A percentile compares a stretch with the other conserved stretches of the same genome.
phyloP scores from a whole-genome alignment of 2,329 filamentous ascomycete species.

The Aspergillus cejpii region DNA sequence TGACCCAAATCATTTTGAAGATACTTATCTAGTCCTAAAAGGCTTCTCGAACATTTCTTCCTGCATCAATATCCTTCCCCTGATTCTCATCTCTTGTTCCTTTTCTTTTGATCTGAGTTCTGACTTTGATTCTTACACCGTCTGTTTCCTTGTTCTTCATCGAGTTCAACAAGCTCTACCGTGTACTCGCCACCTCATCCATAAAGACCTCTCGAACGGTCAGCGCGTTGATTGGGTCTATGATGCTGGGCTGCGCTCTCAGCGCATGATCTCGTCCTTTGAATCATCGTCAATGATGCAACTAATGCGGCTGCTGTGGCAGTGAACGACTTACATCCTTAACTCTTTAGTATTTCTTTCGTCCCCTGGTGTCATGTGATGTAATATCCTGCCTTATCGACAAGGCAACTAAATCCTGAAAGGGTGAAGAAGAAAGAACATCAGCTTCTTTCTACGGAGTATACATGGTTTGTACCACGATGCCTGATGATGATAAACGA shows the following conservation, averaged over 20 bases:
- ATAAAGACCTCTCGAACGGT: slow-evolving; percentile 8
- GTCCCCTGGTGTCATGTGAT: neutral
- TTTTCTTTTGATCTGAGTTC: neutral
- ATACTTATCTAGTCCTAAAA: neutral
- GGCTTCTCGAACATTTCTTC: neutral
- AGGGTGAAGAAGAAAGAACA: no score
- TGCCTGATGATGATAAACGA: slow-evolving; percentile 23
- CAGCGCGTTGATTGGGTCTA: slow-evolving; percentile 12
- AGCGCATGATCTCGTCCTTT: slow-evolving; percentile 8
- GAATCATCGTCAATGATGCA: neutral
- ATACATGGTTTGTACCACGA: slow-evolving; percentile 8
- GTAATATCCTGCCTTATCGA: no score
- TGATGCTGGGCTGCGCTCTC: neutral
- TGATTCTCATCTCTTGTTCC: neutral
- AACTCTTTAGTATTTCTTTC: neutral
- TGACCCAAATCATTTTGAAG: no score
- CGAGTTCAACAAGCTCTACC: no score
- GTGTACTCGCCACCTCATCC: slow-evolving; percentile 17
- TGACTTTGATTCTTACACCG: no score
- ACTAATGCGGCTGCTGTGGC: neutral
- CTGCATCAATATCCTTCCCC: neutral
- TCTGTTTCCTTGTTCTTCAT: no score
- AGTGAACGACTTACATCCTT: neutral
- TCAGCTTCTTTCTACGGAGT: no score
- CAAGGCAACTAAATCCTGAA: no score